These are phyloP conservation scores for Pichia thaimueangensis DNA, from an alignment of 805 yeast genomes.

Conservation along the genomic window DNA sequence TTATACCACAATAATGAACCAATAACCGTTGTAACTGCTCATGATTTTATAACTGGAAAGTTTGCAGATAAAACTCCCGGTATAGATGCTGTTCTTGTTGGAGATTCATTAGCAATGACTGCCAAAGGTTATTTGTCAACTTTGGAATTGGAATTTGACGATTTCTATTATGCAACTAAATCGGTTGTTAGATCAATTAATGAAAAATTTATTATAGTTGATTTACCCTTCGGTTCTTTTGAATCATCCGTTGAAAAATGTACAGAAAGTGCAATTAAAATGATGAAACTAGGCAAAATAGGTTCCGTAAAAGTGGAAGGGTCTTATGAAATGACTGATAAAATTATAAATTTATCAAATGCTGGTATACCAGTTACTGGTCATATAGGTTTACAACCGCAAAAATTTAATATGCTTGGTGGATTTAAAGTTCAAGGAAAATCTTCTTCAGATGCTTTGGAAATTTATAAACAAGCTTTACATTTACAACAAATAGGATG, in stretches of 20 bases:
- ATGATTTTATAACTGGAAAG: constrained; percentile 73
- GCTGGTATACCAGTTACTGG: constrained; percentile 88
- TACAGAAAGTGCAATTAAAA: constrained; percentile 43
- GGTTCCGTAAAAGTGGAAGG: constrained; percentile 86
- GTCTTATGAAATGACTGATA: constrained; percentile 49
- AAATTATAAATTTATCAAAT: constrained; percentile 48
- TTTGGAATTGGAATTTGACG: constrained; percentile 68
- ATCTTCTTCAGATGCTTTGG: constrained; percentile 45
- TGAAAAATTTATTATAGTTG: constrained; percentile 67
- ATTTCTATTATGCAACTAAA: constrained; percentile 67
- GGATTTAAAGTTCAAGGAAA: constrained; percentile 88
- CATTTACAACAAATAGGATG: constrained; percentile 72
- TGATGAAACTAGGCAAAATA: constrained; percentile 52
- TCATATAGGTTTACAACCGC: constrained; percentile 92
- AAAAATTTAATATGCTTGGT: constrained; percentile 67
- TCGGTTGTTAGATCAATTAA: constrained; percentile 71
- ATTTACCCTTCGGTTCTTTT: constrained; percentile 83
- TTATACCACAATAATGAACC: constrained; percentile 9
- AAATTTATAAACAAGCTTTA: constrained; percentile 59
- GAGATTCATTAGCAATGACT: constrained; percentile 93
- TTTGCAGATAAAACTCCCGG: constrained; percentile 58
- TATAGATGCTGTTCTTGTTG: constrained; percentile 69
- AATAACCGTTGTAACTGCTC: constrained; percentile 57
- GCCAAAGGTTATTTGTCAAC: constrained; percentile 77
- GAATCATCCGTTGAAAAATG: constrained; percentile 64